Evolutionary conservation across 2,329 filamentous ascomycete genomes (phyloP), one percentile per base, ranked within the genome.

Genomic region (Neurospora sp.): DNA sequence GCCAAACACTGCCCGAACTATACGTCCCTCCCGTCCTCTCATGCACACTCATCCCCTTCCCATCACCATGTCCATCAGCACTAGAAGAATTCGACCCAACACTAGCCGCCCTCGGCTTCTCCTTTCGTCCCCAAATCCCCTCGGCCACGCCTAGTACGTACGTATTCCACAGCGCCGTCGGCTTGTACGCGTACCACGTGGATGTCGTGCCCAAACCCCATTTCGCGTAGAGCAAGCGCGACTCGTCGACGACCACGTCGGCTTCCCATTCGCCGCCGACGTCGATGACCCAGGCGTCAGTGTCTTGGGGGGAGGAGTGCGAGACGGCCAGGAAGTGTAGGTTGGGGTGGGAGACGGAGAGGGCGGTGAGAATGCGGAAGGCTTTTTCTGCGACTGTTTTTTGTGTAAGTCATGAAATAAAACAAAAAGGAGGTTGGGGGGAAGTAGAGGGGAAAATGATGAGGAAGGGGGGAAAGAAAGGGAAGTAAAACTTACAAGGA

Each of bases 171-270:
- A 92, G 73, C n/a, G 84, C 82, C 69, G 82, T 77, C 0, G 89
- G 89, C 69, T 83, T 86, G 17, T 91, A 78, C 6, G 90, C 84
- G 75, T 92, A 89, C 84, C 86, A 89, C 70, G 86, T 85, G 23
- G 81, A 84, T 1, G 85, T 85, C 3, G 86, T 79, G 7, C 89
- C 89, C 2, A 93, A 80, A 0, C 91, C 90, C 88, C 89, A 92
- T 70, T 82, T 81, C 2, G 86, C 85, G 76, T 91, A 92, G 3
- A 88, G 77, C 70, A 87, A 82, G 67, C 89, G 83, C 66, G 85
- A 81, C 15, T 84, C 79, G 78, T 93, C 90, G 38, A 89, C 81
- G 7, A 92, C 76, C 3, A 93, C 80, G 3, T 85, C 77, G 3
- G 89, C 82, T 68, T 87, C 82, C 80, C 84, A 86, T 36, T 85